A percentile compares a stretch with the other conserved stretches of the same genome.
phyloP scores from a whole-genome alignment of 371 early-diverging fungal genomes.

The Neoconidiobolus thromboides region DNA sequence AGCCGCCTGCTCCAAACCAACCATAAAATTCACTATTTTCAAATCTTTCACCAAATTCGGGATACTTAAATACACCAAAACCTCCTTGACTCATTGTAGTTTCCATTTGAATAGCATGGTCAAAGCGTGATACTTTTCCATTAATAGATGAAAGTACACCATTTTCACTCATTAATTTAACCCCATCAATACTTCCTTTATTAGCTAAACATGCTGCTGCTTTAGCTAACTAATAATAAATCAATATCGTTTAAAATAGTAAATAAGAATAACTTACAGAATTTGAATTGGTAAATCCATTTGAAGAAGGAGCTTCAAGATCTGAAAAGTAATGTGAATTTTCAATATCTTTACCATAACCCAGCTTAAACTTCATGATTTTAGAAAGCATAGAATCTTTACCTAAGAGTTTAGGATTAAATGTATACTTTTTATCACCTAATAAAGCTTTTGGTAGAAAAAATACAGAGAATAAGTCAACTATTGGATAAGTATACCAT shows the following conservation, averaged over 20 bases:
- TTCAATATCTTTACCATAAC: not conserved
- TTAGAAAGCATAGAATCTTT: not conserved
- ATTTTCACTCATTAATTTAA: not conserved
- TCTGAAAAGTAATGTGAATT: not conserved
- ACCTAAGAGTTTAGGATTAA: not conserved
- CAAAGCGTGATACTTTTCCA: not conserved
- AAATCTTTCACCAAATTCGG: not conserved
- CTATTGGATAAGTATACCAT: slow-evolving; percentile 1
- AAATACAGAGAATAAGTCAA: not conserved
- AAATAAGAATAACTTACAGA: not conserved
- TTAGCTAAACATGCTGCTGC: not conserved
- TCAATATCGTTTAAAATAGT: not conserved
- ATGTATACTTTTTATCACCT: not conserved
- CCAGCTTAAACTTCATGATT: not conserved
- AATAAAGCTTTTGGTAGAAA: not conserved
- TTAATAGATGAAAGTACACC: not conserved
- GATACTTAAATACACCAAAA: not conserved
- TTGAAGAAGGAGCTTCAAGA: not conserved
- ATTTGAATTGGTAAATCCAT: not conserved
- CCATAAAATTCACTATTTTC: slow-evolving; percentile 12
- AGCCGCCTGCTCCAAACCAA: slow-evolving; percentile 36
- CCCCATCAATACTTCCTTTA: not conserved
- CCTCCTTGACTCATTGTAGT: slow-evolving; percentile 2
- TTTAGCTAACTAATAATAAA: not conserved
- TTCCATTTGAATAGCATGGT: not conserved